Conservation (phyloP, 2,329 filamentous ascomycete genomes). For the Paecilomyces formosus region DNA sequence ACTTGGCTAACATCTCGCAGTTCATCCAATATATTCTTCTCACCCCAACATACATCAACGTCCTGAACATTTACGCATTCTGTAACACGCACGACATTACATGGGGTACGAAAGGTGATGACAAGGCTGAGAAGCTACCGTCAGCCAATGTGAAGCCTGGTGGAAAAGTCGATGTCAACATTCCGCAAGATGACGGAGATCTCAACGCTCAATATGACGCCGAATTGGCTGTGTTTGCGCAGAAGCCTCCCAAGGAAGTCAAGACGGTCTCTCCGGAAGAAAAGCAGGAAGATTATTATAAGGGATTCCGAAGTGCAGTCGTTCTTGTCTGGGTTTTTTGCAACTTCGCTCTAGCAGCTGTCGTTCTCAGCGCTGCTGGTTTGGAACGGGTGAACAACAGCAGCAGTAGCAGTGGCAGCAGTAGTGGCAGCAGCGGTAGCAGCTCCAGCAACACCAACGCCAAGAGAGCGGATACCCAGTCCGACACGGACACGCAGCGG, state of each 20-base stretch:
- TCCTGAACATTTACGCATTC: constrained; percentile 94
- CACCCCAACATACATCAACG: constrained; percentile 95
- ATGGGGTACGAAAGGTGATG: constrained; percentile 97
- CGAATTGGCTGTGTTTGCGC: constrained; percentile 66
- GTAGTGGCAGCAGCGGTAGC: neutral
- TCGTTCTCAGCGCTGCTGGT: constrained; percentile 80
- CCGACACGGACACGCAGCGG: constrained; percentile 44
- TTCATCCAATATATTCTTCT: constrained; percentile 92
- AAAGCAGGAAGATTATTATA: constrained; percentile 97
- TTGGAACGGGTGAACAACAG: constrained; percentile 57
- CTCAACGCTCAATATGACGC: constrained; percentile 91
- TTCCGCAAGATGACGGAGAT: constrained; percentile 84
- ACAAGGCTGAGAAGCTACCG: constrained; percentile 85
- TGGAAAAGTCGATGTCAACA: constrained; percentile 85
- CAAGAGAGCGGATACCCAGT: neutral
- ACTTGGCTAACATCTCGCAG: constrained; percentile 22
- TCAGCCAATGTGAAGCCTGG: constrained; percentile 86
- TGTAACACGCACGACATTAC: constrained; percentile 98
- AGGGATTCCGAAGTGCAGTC: constrained; percentile 84
- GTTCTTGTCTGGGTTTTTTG: constrained; percentile 95
- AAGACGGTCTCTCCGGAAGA: constrained; percentile 49
- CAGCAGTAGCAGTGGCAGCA: constrained; percentile 7
- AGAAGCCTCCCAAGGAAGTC: constrained; percentile 66
- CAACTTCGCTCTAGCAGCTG: constrained; percentile 79
- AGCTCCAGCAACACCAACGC: neutral